Evolutionary conservation across 2,329 filamentous ascomycete genomes (phyloP), one percentile per base, ranked within the genome.

Genomic region (Penicillium sumatraense): DNA sequence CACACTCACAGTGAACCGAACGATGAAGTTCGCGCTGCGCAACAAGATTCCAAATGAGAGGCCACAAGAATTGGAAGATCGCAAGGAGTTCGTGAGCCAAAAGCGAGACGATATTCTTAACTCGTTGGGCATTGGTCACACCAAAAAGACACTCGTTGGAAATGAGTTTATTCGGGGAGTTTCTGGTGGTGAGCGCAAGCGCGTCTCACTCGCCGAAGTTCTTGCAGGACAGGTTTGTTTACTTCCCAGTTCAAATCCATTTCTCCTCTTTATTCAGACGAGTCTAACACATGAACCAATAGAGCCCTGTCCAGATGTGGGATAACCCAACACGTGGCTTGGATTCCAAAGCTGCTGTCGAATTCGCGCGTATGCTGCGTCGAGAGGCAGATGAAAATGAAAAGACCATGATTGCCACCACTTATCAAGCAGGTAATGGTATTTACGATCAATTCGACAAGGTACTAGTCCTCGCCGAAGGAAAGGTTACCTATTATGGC

Each of bases 371-470:
- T 49, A 79, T 83, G 14, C 72, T 89, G 10, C 77, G 86, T 7
- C 79, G 81, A 5, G 76, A 88, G 76, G 87, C 86, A 0, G 82
- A 88, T 53, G 77, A 84, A 3, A 77, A 83, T 5, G 81, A 82
- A 0, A 77, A 86, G 11, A 77, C 84, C 0, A 82, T 84, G 2
- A 81, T 88, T 40, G 81, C 86, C 2, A 87, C 86, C 0, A 78
- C 88, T 0, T 90, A 90, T 66, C 87, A 89, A 65, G 87, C 87
- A 1, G 85, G 85, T 7, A 87, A 90, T 50, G 84, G 81, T 5
- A 88, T 89, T 56, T 89, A 87, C 66, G 76, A 87, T 29, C 77
- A 86, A 1, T 89, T 89, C 64, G 86, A 89, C 69, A 89, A 89
- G 65, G 83, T 89, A 0, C 75, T 89, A 0, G 81, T 89, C 1